Percentiles rank a stretch among this genome's conserved stretches.
Conservation (phyloP, 225 moss, liverwort and hornwort genomes). For the Bryum argenteum region DNA sequence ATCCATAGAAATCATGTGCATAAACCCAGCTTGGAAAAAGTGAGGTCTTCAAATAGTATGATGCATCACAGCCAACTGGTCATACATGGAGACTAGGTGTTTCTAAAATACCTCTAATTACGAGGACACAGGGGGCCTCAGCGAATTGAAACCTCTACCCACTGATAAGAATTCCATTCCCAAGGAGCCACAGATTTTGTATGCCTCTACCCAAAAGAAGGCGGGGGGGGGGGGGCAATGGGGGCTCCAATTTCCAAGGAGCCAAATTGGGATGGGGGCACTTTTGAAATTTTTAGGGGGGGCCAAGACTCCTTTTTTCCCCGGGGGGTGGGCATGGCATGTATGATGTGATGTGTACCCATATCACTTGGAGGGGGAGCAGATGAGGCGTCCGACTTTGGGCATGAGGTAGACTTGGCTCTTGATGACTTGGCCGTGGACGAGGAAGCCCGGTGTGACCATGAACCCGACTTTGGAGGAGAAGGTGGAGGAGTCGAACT, state of each 20-base stretch:
- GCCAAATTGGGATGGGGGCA: neutral
- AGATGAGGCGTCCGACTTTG: conserved; percentile 33
- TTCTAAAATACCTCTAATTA: too few relatives aligned
- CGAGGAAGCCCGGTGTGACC: conserved; percentile 60
- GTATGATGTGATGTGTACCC: neutral
- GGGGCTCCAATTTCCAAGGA: neutral
- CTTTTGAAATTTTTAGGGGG: neutral
- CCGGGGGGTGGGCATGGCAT: neutral
- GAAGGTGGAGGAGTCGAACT: conserved; percentile 40
- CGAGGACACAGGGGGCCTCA: too few relatives aligned
- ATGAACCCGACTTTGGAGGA: conserved; percentile 56
- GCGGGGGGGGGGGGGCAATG: neutral
- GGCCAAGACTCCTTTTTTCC: too few relatives aligned
- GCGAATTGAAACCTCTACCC: too few relatives aligned
- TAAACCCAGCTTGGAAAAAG: too few relatives aligned
- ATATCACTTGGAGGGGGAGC: conserved; percentile 32
- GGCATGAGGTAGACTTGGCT: conserved; percentile 70
- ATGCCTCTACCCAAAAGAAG: neutral
- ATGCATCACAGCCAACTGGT: too few relatives aligned
- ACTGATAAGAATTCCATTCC: neutral
- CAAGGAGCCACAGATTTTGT: neutral
- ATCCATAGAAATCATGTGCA: too few relatives aligned
- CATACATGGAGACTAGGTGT: too few relatives aligned
- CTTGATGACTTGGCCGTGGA: conserved; percentile 49
- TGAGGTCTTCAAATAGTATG: too few relatives aligned